Evolutionary conservation across 164 flowering plant genomes (phyloP), one percentile per base, ranked within the genome.

Genomic region (Macadamia integrifolia): DNA sequence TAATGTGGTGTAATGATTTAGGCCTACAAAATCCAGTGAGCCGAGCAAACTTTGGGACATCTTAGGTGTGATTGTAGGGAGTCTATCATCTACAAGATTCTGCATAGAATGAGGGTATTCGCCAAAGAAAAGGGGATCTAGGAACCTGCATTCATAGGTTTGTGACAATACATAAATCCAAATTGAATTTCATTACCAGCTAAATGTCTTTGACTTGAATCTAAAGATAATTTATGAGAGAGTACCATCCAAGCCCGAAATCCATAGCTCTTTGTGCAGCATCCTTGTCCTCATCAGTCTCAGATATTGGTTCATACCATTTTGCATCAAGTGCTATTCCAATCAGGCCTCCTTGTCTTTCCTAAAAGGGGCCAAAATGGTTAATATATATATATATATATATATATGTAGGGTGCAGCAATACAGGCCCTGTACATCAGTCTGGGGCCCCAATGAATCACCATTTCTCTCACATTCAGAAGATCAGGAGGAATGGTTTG

Each of bases 201-300:
- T 7, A 58, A 30, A 44, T 61, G 32, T 13, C 32, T 44, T 59
- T 18, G 31, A 28, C 9, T 9, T 35, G 29, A 6, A 23, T 12
- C 49, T 10, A 62, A 10, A 14, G 10, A 29, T 13, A n/a, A 18
- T 62, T 15, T 29, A 30, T 11, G 17, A 69, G 57, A 13, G 53
- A 70, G 75, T 87, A 89, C 98, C 98, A 93, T 35, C 97, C 96
- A 43, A 91, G 66, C 29, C 65, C 76, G 58, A 91, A 93, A 67
- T 91, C 98, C 72, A 86, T 69, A 52, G 98, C 98, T 74, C 98
- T 79, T 0, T 67, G 64, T 58, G 96, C 93, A 71, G 98, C 98
- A 70, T 88, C 88, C 61, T 58, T 73, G 77, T 93, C 97, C 71
- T 93, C 96, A 14, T 85, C 80, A 1, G 53, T 43, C 59, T 84